Evolutionary conservation across 805 yeast genomes (phyloP).

Genomic region (Cyberlindnera veronae): DNA sequence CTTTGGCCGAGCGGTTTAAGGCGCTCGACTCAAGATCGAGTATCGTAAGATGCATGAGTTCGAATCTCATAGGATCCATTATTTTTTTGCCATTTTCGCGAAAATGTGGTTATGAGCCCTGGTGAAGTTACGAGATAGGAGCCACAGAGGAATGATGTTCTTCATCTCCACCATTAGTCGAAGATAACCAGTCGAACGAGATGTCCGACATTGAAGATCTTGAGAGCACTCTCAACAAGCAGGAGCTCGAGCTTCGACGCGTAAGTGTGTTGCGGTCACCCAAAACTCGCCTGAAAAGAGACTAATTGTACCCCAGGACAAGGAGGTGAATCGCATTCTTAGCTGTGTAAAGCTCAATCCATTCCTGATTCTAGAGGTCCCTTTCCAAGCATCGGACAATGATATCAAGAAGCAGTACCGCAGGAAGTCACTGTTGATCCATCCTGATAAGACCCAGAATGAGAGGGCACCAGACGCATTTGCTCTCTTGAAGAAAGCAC

Average conservation of each 20-base stretch:
- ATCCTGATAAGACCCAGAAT: constrained; percentile 62
- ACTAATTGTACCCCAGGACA: too few species aligned
- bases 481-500: constrained; percentile 54
- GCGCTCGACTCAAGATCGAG: constrained; percentile 26
- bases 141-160: too few species aligned
- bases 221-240: too few species aligned
- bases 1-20: constrained; percentile 27
- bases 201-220: too few species aligned
- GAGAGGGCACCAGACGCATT: constrained; percentile 62
- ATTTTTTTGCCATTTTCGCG: constrained; percentile 7
- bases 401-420: constrained; percentile 46
- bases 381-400: not conserved
- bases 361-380: not conserved
- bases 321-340: not conserved
- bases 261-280: too few species aligned
- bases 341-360: not conserved
- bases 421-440: constrained; percentile 58
- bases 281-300: too few species aligned
- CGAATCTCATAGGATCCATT: constrained; percentile 25
- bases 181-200: too few species aligned
- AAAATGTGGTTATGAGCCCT: not conserved
- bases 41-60: constrained; percentile 25
- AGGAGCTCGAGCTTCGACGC: too few species aligned
- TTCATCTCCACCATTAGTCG: too few species aligned
- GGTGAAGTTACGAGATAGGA: too few species aligned